Evolutionary conservation across 805 yeast species (phyloP).

Genomic region (Lachancea waltii): DNA sequence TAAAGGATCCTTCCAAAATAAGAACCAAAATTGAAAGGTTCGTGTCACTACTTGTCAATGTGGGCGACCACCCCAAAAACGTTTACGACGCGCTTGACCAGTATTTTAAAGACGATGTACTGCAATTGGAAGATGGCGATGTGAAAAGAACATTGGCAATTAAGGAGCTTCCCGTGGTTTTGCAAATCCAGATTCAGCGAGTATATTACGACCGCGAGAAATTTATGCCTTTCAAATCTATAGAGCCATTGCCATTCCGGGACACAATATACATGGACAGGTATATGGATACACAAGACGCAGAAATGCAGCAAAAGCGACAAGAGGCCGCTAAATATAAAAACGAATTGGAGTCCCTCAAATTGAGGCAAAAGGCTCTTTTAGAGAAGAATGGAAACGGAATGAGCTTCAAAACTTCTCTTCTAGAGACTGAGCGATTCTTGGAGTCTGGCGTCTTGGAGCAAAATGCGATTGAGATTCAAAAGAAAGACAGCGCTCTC

Average conservation of each 20-base stretch:
- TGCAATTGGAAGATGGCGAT: constrained; percentile 62
- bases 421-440: constrained; percentile 52
- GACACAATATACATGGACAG: constrained; percentile 80
- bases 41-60: constrained; percentile 73
- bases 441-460: constrained; percentile 41
- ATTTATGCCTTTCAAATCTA: constrained; percentile 71
- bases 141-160: constrained; percentile 71
- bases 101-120: constrained; percentile 62
- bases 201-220: constrained; percentile 79
- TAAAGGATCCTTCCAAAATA: constrained; percentile 30
- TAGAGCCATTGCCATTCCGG: constrained; percentile 74
- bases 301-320: constrained; percentile 44
- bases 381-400: constrained; percentile 44
- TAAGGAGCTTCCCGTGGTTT: constrained; percentile 64
- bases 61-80: constrained; percentile 81
- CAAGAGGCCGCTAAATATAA: constrained; percentile 57
- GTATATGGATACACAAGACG: constrained; percentile 64
- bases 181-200: constrained; percentile 91
- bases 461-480: constrained; percentile 38
- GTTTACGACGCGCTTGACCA: constrained; percentile 87
- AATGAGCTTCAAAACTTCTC: constrained; percentile 42
- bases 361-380: constrained; percentile 38
- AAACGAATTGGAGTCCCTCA: constrained; percentile 41
- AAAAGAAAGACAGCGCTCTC: constrained; percentile 14
- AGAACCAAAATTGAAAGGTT: constrained; percentile 66